Percentiles rank a stretch among this genome's conserved stretches.
These are phyloP conservation scores for Tetracladium marchalianum DNA, from an alignment of 495 filamentous ascomycete genomes.

Conservation along the genomic window DNA sequence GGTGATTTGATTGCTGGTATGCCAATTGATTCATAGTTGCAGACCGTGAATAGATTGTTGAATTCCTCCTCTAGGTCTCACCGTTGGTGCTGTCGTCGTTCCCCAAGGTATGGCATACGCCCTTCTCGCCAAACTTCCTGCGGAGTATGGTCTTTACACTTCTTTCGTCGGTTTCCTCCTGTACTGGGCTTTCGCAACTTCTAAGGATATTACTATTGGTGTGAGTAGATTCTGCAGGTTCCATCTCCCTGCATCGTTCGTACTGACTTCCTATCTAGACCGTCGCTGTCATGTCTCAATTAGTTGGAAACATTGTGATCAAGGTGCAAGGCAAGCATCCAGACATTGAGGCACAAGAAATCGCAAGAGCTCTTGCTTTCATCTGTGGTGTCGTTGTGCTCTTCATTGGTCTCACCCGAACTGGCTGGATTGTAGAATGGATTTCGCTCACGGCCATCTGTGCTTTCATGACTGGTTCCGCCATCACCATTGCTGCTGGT, in stretches of 20 bases:
- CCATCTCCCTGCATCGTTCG: not conserved
- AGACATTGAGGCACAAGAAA: constrained; percentile 43
- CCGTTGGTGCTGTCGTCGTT: constrained; percentile 85
- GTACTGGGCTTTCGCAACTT: constrained; percentile 97
- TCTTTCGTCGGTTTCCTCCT: constrained; percentile 91
- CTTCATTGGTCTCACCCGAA: constrained; percentile 52
- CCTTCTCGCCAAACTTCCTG: constrained; percentile 60
- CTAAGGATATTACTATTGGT: constrained; percentile 94
- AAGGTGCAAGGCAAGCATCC: constrained; percentile 44
- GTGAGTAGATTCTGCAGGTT: constrained; percentile 38
- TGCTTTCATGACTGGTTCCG: constrained; percentile 95
- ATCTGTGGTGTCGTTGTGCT: constrained; percentile 48
- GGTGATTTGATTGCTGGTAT: constrained; percentile 86
- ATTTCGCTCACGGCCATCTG: constrained; percentile 84
- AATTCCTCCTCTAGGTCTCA: constrained; percentile 48
- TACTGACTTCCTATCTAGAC: constrained; percentile 44
- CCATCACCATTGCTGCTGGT: constrained; percentile 74
- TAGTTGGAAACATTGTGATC: constrained; percentile 68
- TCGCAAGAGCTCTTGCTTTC: constrained; percentile 70
- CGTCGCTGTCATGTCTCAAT: constrained; percentile 84
- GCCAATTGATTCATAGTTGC: constrained; percentile 16
- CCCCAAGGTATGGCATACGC: constrained; percentile 96
- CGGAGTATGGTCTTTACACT: constrained; percentile 81
- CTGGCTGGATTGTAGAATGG: constrained; percentile 87
- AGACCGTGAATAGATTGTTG: not conserved